Conservation (phyloP, 768 basidiomycete genomes). For the Filobasidium floriforme region DNA sequence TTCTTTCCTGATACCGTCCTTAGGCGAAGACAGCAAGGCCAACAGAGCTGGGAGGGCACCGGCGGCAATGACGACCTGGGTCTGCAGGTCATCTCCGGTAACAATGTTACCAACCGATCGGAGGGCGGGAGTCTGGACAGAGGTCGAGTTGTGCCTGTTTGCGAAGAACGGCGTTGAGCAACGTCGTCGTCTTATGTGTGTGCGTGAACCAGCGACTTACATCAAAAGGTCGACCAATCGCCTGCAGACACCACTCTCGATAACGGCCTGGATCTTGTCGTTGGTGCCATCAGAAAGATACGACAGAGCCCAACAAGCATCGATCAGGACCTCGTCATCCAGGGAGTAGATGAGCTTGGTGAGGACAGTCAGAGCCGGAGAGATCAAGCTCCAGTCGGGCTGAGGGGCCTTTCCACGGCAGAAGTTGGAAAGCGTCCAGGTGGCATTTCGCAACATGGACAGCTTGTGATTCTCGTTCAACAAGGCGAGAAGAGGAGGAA, state of each 20-base stretch:
- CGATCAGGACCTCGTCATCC: conserved; percentile 97
- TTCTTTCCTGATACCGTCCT: conserved; percentile 98
- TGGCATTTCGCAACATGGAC: conserved; percentile 93
- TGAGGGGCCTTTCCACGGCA: conserved; percentile 97
- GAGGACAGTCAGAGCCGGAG: conserved; percentile 89
- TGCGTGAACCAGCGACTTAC: conserved; percentile 42
- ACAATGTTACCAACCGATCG: conserved; percentile 99
- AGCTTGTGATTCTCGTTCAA: conserved; percentile 96
- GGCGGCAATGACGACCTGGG: conserved; percentile 96
- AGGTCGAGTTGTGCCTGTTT: conserved; percentile 53
- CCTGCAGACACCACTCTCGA: conserved; percentile 95
- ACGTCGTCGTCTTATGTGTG: neutral
- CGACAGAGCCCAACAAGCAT: conserved; percentile 99
- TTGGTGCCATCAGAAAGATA: conserved; percentile 98
- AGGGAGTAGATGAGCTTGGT: conserved; percentile 98
- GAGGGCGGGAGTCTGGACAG: conserved; percentile 95
- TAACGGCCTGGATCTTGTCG: conserved; percentile 99
- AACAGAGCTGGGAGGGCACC: conserved; percentile 93
- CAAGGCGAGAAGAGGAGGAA: conserved; percentile 74
- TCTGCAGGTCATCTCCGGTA: conserved; percentile 97
- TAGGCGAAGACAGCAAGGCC: conserved; percentile 84
- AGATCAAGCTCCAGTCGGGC: conserved; percentile 96
- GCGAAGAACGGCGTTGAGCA: conserved; percentile 44
- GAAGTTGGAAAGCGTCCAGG: conserved; percentile 99
- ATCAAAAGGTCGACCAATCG: conserved; percentile 94